Base-by-base conservation (phyloP, 148 eudicot species). In the Dianthus caryophyllus region DNA sequence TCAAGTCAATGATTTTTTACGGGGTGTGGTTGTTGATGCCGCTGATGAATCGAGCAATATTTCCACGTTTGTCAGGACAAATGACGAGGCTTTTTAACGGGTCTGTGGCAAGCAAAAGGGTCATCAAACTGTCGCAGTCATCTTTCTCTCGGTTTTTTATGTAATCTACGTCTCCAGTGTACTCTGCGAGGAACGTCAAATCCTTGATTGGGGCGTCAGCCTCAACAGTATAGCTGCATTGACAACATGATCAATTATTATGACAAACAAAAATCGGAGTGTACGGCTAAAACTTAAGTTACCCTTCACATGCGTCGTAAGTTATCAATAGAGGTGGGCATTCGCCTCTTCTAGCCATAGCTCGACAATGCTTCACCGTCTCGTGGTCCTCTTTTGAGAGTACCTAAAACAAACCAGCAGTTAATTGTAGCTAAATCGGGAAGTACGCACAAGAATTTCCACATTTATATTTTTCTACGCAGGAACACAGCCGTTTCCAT, bases 101-200 rank as follows among this genome's bases (percentile, higher is more conserved):
- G 65, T 88, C 81, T n/a, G 76, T 75, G 39, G 97, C 81, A 29
- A 88, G 78, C 62, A 94, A 87, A 68, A 94, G 98, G 21, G 96
- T 90, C 97, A 94, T 94, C 84, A 94, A 31, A 76, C 97, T 90
- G 66, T 94, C 98, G 66, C 97, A 90, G 58, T 90, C 97, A 53
- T 90, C 97, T 38, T 72, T 69, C 75, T 87, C 90, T 65, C 98
- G 84, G 63, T 86, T 94, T 78, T 69, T 86, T 9, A 88, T 77
- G 80, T 79, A 94, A 81, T 94, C 98, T 68, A 90, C 98, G 64
- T 94, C 97, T 48, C 96, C 98, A 6, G 87, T 71, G 71, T 94
- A 94, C 64, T 94, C 98, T 2, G 90, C 66, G 5, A 94, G 67
- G 61, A 87, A 58, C 26, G 98, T 88, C 90, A 90, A 71, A 65